These are phyloP conservation scores for Serendipita sp. DNA, from an alignment of 768 basidiomycete species.

Conservation along the genomic window DNA sequence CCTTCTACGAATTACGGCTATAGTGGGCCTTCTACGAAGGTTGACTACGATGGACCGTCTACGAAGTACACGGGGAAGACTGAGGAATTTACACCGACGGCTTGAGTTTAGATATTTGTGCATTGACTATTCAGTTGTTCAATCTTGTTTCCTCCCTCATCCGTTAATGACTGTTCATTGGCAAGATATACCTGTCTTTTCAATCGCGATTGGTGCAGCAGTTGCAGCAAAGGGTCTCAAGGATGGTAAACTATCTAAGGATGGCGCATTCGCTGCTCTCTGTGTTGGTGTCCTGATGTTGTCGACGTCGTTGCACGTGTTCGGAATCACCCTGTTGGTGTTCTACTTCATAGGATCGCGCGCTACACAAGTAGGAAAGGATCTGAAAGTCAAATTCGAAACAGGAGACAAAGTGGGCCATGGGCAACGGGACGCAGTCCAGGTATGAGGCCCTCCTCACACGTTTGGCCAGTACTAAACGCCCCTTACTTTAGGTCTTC, in stretches of 20 bases:
- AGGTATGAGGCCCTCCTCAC: conserved; percentile 6
- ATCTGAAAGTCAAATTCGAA: conserved; percentile 57
- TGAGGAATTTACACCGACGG: too few relatives aligned
- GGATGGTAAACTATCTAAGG: conserved; percentile 34
- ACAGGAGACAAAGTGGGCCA: conserved; percentile 60
- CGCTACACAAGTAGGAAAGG: conserved; percentile 78
- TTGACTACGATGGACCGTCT: neutral
- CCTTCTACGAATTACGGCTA: neutral
- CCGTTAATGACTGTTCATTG: neutral
- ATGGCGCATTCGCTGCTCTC: conserved; percentile 65
- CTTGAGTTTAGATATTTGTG: neutral
- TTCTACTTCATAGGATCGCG: conserved; percentile 70
- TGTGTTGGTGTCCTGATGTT: conserved; percentile 60
- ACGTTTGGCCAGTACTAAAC: neutral
- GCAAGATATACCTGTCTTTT: neutral
- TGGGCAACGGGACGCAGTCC: conserved; percentile 68
- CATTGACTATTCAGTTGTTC: neutral
- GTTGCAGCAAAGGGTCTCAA: neutral
- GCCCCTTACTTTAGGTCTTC: conserved; percentile 24
- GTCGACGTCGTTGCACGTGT: conserved; percentile 45
- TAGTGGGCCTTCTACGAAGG: neutral
- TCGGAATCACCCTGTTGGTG: conserved; percentile 50
- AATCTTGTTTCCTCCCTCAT: neutral
- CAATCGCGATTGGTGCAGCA: neutral
- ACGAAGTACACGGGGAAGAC: too few relatives aligned